Conservation (phyloP, 2,329 filamentous ascomycete species). For the Coniochaeta hoffmannii region DNA sequence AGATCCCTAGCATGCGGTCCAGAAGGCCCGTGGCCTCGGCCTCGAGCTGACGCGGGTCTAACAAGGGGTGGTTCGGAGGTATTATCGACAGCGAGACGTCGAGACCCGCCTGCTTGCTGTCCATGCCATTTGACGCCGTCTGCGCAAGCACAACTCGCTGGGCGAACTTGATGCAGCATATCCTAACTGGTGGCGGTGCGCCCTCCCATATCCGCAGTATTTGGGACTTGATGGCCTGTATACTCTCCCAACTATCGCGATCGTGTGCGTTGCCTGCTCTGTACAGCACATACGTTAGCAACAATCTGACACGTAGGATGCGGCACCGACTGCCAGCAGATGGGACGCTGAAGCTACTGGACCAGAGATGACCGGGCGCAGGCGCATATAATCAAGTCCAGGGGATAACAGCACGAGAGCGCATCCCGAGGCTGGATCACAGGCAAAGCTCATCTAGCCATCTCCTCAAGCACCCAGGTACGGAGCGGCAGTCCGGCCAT, state of each 20-base stretch:
- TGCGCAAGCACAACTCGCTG: conserved; percentile 90
- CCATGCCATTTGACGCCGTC: conserved; percentile 72
- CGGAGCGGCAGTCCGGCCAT: background rate
- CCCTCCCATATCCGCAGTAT: conserved; percentile 86
- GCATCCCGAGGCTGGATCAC: background rate
- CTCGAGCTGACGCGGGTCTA: conserved; percentile 76
- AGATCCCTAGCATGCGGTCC: conserved; percentile 75
- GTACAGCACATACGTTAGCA: conserved; percentile 17
- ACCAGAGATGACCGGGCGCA: background rate
- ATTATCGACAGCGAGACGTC: conserved; percentile 86
- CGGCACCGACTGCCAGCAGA: background rate
- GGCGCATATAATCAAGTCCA: background rate
- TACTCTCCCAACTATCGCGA: conserved; percentile 74
- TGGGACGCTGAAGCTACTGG: background rate
- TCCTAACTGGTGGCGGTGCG: conserved; percentile 65
- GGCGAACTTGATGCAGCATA: conserved; percentile 96
- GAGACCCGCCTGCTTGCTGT: conserved; percentile 69
- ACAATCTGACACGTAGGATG: background rate
- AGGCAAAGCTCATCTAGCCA: background rate
- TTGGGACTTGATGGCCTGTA: conserved; percentile 80
- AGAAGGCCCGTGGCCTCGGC: conserved; percentile 87
- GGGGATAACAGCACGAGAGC: background rate
- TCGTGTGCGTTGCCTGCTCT: conserved; percentile 87
- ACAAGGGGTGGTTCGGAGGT: conserved; percentile 71
- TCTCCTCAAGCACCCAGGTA: background rate